Evolutionary conservation across 106 monocot species (phyloP), one percentile per base, ranked within the genome.

Genomic region (Vanilla planifolia): DNA sequence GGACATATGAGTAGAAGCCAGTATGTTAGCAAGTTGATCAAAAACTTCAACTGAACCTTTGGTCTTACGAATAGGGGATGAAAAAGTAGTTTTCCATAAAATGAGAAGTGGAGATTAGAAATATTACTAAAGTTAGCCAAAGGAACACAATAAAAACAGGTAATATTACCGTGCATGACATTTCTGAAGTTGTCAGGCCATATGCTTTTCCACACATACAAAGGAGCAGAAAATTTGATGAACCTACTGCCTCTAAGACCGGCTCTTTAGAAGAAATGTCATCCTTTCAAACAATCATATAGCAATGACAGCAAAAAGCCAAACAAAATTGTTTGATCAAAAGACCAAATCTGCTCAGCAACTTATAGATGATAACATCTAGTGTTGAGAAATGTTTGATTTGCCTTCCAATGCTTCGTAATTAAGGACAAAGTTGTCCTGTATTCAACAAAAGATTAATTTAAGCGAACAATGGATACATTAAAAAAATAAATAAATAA

Each of bases 321-420:
- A 28, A 15, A 45, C 45, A 5, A 39, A 39, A 39, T 39, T 39
- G 10, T 39, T 10, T 39, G 23, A 48, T 48, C 5, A 9, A 48
- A 48, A n/a, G 3, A 48, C 48, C 20, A 48, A 48, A 48, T 48
- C 21, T 3, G 16, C 22, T 24, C 5, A 4, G 0, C 21, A 48
- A 2, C 29, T 52, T 29, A 52, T 16, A n/a, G 6, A 23, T 20
- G 10, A 23, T 1, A 51, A 52, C 11, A 24, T 52, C 72, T 76
- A 76, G 63, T 72, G 59, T 60, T 78, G 55, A 69, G 84, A 82
- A 27, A 90, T 43, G 14, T 33, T 56, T 45, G 95, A 90, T 74
- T 67, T 86, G 75, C 90, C 90, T 69, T 95, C 95, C 33, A 95
- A 42, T 33, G 58, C 53, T 33, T 95, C 89, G 55, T 95, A 89